These are phyloP conservation scores for Neopestalotiopsis sp. DNA, from an alignment of 2,329 filamentous ascomycete genomes.

Conservation along the genomic window DNA sequence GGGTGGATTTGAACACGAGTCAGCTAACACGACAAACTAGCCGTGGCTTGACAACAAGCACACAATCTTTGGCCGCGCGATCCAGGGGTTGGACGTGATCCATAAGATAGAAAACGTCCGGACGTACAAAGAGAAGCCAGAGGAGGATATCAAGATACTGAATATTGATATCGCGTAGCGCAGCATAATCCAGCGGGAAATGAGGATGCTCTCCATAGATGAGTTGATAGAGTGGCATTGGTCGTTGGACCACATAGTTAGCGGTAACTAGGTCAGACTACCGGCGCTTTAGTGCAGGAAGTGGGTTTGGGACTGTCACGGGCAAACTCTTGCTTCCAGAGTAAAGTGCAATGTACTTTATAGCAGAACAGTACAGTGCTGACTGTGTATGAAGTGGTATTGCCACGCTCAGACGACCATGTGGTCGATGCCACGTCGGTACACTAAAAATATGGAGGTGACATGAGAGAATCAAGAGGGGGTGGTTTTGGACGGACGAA, in stretches of 20 bases:
- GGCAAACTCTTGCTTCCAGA: not conserved
- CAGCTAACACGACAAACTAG: slow-evolving; percentile 43
- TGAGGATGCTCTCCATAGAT: not conserved
- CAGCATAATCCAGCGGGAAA: not conserved
- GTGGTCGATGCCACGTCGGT: slow-evolving; percentile 3
- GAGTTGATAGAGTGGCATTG: not conserved
- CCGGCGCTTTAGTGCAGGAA: not conserved
- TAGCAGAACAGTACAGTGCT: not conserved
- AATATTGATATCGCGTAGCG: slow-evolving; percentile 71
- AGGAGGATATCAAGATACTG: slow-evolving; percentile 96
- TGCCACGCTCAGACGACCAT: not conserved
- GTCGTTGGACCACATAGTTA: not conserved
- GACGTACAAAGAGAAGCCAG: slow-evolving; percentile 89
- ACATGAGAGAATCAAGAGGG: not conserved
- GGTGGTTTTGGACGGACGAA: not conserved
- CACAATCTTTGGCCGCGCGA: slow-evolving; percentile 91
- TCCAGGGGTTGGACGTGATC: slow-evolving; percentile 90
- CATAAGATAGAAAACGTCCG: slow-evolving; percentile 93
- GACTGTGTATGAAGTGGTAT: not conserved
- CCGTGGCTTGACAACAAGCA: slow-evolving; percentile 96
- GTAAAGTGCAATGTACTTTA: not conserved
- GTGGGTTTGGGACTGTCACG: not conserved
- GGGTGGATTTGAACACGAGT: slow-evolving; percentile 13
- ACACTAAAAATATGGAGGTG: not conserved
- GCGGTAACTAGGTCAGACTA: not conserved